phyloP scores from a whole-genome alignment of 345 rosid genomes.

The Moringa oleifera region DNA sequence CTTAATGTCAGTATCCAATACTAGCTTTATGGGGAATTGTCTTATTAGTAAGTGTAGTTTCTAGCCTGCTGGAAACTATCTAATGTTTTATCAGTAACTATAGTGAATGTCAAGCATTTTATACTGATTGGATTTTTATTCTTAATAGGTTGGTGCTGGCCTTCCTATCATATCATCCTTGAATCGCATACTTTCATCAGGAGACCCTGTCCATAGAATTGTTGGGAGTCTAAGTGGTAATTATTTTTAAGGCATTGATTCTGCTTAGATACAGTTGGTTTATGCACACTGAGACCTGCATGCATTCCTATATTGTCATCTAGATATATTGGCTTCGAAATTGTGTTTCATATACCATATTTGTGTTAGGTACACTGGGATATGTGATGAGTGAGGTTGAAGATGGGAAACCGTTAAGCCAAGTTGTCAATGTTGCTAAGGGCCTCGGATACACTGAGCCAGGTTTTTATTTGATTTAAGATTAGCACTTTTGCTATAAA shows the following conservation, averaged over 20 bases:
- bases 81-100: not conserved
- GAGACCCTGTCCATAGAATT: constrained; percentile 61
- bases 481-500: constrained; percentile 13
- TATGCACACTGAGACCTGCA: not conserved
- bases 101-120: not conserved
- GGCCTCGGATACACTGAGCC: constrained; percentile 92
- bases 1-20: not conserved
- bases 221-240: constrained; percentile 90
- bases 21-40: not conserved
- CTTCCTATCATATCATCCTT: constrained; percentile 87
- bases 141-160: constrained; percentile 76
- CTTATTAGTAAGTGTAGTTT: not conserved
- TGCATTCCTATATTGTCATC: too few relatives aligned
- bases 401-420: constrained; percentile 83
- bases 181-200: constrained; percentile 75
- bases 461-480: constrained; percentile 37
- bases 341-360: constrained; percentile 2
- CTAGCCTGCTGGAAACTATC: not conserved
- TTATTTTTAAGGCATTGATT: constrained; percentile 15
- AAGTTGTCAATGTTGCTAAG: constrained; percentile 84
- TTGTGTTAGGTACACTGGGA: constrained; percentile 67
- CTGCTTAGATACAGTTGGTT: not conserved
- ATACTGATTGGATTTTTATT: constrained; percentile 1
- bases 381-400: constrained; percentile 95
- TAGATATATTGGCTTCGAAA: too few relatives aligned